Evolutionary conservation across 352 stramenopile species (phyloP), one percentile per base, ranked within the genome.

Genomic region (Lagenidium sp.): DNA sequence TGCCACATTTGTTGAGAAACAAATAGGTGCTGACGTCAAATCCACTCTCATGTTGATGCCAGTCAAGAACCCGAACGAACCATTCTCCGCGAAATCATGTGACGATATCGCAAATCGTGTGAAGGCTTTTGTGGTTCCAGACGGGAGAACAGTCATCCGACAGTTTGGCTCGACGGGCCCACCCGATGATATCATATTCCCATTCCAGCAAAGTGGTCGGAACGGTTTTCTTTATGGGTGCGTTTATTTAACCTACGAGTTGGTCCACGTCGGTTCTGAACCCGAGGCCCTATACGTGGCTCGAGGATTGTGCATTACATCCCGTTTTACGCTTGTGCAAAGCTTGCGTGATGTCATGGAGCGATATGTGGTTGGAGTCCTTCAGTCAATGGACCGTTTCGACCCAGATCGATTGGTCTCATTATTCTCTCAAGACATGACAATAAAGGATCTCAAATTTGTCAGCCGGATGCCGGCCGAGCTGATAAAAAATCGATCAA

Each of bases 201-300:
- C 68, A 21, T 90, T 86, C 39, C 77, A 90, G 60, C 77, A 90
- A 39, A 87, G 71, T 39, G 74, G 74, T 6, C 68, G 66, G 15
- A 64, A 82, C 39, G 77, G 72, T 1, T 87, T 86, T 32, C 38
- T 90, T 24, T 87, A 85, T 46, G 77, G 74, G 0, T 86, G 66
- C 0, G 74, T 90, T 11, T 90, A 79, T 40, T 57, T 90, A 29
- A 90, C 72, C 8, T 90, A 90, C 53, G 68, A 84, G 44, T 29
- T 41, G 4, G 57, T 85, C 32, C 53, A 44, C 31, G 53, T 84
- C 36, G 68, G 67, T 6, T 55, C 53, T 8, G 61, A 60, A 21
- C 44, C 47, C n/a, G 56, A 81, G 24, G 56, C 65, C 11, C 49
- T 79, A 39, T 83, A 67, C 38, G 65, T 72, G 12, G 70, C 72